Conservation (phyloP, 495 filamentous ascomycete genomes). For the Hypomontagnella monticulosa region DNA sequence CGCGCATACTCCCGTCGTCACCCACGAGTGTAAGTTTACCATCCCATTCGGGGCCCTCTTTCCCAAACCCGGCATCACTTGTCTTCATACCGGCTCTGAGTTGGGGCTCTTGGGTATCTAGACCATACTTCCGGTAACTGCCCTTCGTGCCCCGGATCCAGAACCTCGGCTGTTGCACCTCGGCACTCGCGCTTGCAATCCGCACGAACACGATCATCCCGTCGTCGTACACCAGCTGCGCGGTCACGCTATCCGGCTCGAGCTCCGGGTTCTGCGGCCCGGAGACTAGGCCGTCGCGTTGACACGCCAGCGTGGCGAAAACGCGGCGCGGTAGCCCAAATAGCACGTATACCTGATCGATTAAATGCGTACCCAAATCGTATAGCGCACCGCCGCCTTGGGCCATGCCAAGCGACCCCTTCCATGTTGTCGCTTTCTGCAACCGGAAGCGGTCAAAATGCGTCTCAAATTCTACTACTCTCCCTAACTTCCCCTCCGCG, state of each 20-base stretch:
- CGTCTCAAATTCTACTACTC: conserved; percentile 80
- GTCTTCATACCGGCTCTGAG: conserved; percentile 74
- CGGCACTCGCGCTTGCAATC: conserved; percentile 74
- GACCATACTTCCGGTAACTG: conserved; percentile 80
- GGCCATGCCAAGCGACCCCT: conserved; percentile 64
- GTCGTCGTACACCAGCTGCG: conserved; percentile 72
- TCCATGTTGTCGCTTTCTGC: conserved; percentile 71
- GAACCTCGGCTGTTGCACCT: conserved; percentile 77
- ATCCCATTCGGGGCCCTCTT: conserved; percentile 61
- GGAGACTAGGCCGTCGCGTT: conserved; percentile 61
- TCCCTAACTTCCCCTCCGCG: conserved; percentile 64
- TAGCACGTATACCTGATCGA: conserved; percentile 82
- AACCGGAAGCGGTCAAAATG: conserved; percentile 86
- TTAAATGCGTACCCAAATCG: conserved; percentile 84
- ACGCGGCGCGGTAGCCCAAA: conserved; percentile 79
- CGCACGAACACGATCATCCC: conserved; percentile 71
- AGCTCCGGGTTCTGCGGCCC: conserved; percentile 58
- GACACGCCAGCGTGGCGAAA: conserved; percentile 72
- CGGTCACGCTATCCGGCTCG: conserved; percentile 75
- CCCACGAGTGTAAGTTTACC: conserved; percentile 55
- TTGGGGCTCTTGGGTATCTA: conserved; percentile 86
- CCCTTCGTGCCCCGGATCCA: conserved; percentile 84
- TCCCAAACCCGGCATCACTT: conserved; percentile 71
- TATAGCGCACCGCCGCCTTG: conserved; percentile 79
- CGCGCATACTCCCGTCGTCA: conserved; percentile 49